Conservation (phyloP, 768 basidiomycete genomes). For the Boletus subparvulus region DNA sequence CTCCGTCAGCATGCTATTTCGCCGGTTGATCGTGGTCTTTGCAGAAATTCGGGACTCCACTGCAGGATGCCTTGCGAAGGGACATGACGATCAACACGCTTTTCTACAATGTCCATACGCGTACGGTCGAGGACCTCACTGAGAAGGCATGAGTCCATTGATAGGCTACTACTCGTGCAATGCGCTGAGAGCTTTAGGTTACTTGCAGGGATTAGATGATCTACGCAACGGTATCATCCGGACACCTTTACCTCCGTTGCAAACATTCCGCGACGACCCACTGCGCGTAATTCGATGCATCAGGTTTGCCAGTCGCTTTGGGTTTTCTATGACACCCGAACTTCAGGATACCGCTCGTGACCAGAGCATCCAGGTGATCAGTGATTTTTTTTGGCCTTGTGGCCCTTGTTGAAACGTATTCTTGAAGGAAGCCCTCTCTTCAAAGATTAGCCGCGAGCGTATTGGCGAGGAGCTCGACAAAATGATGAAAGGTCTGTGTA, state of each 20-base stretch:
- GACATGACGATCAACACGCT: slow-evolving; percentile 95
- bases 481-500: slow-evolving; percentile 78
- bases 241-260: slow-evolving; percentile 81
- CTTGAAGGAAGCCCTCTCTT: slow-evolving; percentile 58
- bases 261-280: slow-evolving; percentile 95
- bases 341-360: slow-evolving; percentile 63
- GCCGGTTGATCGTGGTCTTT: neutral
- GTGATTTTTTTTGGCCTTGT: neutral
- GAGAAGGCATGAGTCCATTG: slow-evolving; percentile 51
- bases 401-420: neutral
- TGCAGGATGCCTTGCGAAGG: slow-evolving; percentile 86
- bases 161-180: neutral
- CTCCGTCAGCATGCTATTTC: neutral
- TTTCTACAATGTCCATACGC: slow-evolving; percentile 93
- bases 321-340: slow-evolving; percentile 72
- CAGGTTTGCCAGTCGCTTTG: slow-evolving; percentile 89
- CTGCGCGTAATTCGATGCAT: slow-evolving; percentile 88
- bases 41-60: slow-evolving; percentile 88
- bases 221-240: slow-evolving; percentile 74
- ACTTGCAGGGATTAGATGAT: slow-evolving; percentile 78
- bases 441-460: slow-evolving; percentile 88
- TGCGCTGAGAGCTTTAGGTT: slow-evolving; percentile 9
- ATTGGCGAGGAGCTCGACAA: slow-evolving; percentile 91
- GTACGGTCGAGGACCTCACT: slow-evolving; percentile 83
- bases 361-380: slow-evolving; percentile 58